These are phyloP conservation scores for Geotrichum candidum DNA, from an alignment of 1,139 yeast genomes.

Conservation along the genomic window DNA sequence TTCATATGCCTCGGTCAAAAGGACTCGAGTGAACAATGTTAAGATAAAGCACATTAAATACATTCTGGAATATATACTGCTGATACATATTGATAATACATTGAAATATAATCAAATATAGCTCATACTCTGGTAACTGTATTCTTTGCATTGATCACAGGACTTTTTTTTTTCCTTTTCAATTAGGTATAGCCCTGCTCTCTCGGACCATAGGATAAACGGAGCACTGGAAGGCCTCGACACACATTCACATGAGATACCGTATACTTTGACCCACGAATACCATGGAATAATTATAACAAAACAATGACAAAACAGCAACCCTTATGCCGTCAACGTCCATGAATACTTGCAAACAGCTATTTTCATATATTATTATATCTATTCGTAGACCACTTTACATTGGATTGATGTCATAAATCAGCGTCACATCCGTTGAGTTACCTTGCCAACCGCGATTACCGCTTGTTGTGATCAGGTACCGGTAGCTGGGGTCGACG, in stretches of 20 bases:
- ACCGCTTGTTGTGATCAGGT: constrained; percentile 88
- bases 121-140: not conserved
- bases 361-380: not conserved
- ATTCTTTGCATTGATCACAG: not conserved
- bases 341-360: too few relatives aligned
- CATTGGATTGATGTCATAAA: constrained; percentile 58
- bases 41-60: not conserved
- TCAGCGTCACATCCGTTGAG: constrained; percentile 70
- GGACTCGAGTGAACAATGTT: not conserved
- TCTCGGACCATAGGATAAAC: not conserved
- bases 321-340: not conserved
- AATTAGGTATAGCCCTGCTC: not conserved
- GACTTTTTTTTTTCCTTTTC: not conserved
- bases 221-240: not conserved
- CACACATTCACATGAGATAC: not conserved
- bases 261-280: not conserved
- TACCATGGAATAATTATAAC: not conserved
- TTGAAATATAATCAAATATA: too few relatives aligned
- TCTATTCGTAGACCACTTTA: not conserved
- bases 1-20: not conserved
- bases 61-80: too few relatives aligned
- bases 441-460: constrained; percentile 91
- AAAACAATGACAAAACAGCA: not conserved
- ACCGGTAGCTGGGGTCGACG: constrained; percentile 82
- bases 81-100: too few relatives aligned